Conservation (phyloP, 148 eudicot species). For the Rhododendron mucronatum region DNA sequence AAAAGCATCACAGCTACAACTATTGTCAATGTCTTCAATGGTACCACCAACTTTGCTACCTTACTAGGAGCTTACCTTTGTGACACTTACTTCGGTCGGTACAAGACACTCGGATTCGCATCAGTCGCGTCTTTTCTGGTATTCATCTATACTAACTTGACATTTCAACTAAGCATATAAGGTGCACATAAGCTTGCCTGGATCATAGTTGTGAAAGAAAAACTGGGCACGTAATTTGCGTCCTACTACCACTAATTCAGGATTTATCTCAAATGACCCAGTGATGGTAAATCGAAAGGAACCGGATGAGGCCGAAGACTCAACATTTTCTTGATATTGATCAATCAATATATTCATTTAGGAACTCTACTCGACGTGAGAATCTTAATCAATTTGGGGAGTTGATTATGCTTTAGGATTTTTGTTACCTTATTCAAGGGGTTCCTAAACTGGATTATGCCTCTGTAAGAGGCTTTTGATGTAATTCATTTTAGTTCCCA, state of each 20-base stretch:
- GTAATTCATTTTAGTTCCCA: too few species aligned
- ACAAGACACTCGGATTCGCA: background rate
- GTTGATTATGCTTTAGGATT: background rate
- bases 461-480: too few species aligned
- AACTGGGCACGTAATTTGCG: background rate
- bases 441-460: background rate
- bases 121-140: background rate
- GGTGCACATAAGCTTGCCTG: too few species aligned
- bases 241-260: background rate
- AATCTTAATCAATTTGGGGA: background rate
- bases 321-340: background rate
- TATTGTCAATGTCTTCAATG: constrained; percentile 49
- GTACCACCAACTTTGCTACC: constrained; percentile 55
- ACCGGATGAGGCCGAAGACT: background rate
- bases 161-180: background rate
- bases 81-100: constrained; percentile 50
- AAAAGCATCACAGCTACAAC: constrained; percentile 38
- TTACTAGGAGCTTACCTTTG: constrained; percentile 48
- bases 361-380: background rate
- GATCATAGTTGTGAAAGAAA: too few species aligned
- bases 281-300: background rate
- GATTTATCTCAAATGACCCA: background rate
- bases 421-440: background rate
- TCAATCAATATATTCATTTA: background rate
- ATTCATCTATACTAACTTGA: background rate